phyloP scores from a whole-genome alignment of 2,329 filamentous ascomycete species.

The Parasarocladium wereldwijsianum region DNA sequence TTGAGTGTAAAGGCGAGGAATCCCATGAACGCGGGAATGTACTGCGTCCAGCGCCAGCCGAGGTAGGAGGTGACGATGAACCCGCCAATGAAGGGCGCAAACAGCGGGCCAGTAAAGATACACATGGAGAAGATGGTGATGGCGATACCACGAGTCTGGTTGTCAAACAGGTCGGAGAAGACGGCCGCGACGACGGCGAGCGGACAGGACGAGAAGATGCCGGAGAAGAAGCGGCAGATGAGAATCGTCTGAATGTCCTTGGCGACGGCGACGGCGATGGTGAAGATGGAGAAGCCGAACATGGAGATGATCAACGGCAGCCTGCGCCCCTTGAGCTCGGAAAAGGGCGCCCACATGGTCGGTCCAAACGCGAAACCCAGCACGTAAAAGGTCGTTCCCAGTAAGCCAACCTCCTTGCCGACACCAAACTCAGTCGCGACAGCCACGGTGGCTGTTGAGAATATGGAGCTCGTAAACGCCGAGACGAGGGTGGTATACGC shows the following conservation, averaged over 20 bases:
- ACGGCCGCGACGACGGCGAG: conserved; percentile 56
- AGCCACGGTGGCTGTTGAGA: conserved; percentile 47
- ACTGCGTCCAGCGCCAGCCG: conserved; percentile 44
- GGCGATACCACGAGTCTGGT: conserved; percentile 39
- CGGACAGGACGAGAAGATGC: conserved; percentile 57
- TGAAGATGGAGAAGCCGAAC: conserved; percentile 57
- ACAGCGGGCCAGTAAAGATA: conserved; percentile 50
- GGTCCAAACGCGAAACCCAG: conserved; percentile 59
- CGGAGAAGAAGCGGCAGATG: conserved; percentile 58
- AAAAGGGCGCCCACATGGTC: conserved; percentile 57
- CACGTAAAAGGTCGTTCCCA: conserved; percentile 58
- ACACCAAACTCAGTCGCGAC: conserved; percentile 47
- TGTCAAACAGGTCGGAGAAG: conserved; percentile 59
- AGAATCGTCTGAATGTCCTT: conserved; percentile 57
- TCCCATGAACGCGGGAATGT: conserved; percentile 29
- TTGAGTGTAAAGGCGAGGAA: conserved; percentile 43
- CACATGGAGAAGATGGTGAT: conserved; percentile 29
- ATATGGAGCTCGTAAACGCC: conserved; percentile 62
- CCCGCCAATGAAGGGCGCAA: conserved; percentile 55
- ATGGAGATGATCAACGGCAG: conserved; percentile 45
- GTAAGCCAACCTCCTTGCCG: conserved; percentile 42
- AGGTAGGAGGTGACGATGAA: conserved; percentile 48
- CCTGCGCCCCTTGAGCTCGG: conserved; percentile 54
- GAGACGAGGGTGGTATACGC: conserved; percentile 60
- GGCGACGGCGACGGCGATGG: conserved; percentile 46